phyloP scores from a whole-genome alignment of 179 eudicot genomes.

The Drosera spatulata region DNA sequence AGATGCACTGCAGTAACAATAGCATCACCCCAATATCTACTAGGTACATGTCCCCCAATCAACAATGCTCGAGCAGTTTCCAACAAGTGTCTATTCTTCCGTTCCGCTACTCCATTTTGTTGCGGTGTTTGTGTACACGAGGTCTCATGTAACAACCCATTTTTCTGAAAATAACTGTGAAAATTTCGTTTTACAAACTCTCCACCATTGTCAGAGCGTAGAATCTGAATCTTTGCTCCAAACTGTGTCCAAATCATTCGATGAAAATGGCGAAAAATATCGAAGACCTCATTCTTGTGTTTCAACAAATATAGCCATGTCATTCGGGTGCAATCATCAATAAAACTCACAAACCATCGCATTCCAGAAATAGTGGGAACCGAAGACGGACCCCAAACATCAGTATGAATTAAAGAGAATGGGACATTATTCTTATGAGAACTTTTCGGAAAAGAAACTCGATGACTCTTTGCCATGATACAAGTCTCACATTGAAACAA shows the following conservation, averaged over 20 bases:
- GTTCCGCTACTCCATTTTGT: constrained; percentile 1
- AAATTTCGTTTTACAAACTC: not conserved
- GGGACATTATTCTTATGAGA: not conserved
- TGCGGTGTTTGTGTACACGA: not conserved
- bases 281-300: not conserved
- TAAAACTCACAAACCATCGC: not conserved
- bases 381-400: not conserved
- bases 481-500: no score
- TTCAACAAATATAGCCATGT: not conserved
- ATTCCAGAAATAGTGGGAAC: not conserved
- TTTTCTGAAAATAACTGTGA: not conserved
- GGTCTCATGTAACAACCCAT: constrained; percentile 1
- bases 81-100: constrained; percentile 3
- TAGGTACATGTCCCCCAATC: not conserved
- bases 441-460: no score
- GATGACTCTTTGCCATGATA: no score
- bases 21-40: constrained; percentile 2
- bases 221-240: not conserved
- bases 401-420: not conserved
- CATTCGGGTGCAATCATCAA: constrained; percentile 1
- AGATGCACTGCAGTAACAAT: not conserved
- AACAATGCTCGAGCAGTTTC: constrained; percentile 6
- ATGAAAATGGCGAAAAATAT: not conserved
- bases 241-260: not conserved
- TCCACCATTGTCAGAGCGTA: not conserved